These are phyloP conservation scores for Hansenula sp. DNA, from an alignment of 1,139 yeast species.

Conservation along the genomic window DNA sequence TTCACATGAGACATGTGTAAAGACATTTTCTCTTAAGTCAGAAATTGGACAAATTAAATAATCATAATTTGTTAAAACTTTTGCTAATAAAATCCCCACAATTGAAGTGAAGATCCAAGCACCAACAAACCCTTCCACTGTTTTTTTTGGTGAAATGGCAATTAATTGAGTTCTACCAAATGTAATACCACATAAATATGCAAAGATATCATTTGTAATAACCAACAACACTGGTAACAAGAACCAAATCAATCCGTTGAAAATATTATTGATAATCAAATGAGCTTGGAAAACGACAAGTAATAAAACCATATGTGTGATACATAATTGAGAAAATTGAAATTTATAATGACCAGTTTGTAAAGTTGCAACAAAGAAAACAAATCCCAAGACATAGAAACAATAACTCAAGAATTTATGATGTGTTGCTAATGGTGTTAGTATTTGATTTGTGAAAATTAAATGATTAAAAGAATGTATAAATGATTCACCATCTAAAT, in stretches of 20 bases:
- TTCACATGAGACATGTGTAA: constrained; percentile 68
- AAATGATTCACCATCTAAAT: constrained; percentile 82
- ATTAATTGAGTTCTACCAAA: constrained; percentile 92
- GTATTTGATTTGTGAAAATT: constrained; percentile 36
- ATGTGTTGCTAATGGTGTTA: constrained; percentile 50
- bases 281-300: constrained; percentile 94
- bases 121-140: constrained; percentile 96
- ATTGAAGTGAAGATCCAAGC: constrained; percentile 94
- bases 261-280: constrained; percentile 82
- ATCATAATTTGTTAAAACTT: constrained; percentile 57
- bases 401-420: constrained; percentile 85
- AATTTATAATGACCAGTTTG: constrained; percentile 86
- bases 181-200: constrained; percentile 94
- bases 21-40: constrained; percentile 52
- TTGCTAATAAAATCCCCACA: constrained; percentile 66
- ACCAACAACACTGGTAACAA: constrained; percentile 88
- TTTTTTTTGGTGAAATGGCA: constrained; percentile 92
- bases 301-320: constrained; percentile 90
- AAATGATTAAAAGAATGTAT: constrained; percentile 48
- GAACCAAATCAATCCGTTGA: constrained; percentile 94
- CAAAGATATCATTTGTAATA: constrained; percentile 92
- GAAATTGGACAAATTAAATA: constrained; percentile 88
- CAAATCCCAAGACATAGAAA: constrained; percentile 82
- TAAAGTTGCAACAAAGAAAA: constrained; percentile 83
- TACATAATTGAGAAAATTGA: constrained; percentile 91